phyloP scores from a whole-genome alignment of 108 stramenopile genomes.

The Hondaea fermentalgiana region DNA sequence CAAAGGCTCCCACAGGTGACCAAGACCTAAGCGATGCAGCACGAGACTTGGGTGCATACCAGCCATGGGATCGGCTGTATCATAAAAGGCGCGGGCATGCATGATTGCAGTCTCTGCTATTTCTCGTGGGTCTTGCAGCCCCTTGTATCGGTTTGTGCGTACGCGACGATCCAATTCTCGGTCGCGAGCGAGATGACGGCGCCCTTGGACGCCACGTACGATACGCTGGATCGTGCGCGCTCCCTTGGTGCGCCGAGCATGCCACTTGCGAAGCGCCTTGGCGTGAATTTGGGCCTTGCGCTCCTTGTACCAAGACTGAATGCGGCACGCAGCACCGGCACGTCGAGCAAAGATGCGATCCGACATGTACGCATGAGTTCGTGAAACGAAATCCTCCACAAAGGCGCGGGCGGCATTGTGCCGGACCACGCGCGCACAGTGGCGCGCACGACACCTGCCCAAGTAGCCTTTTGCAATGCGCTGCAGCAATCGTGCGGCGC shows the following conservation, averaged over 20 bases:
- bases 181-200: neutral
- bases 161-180: neutral
- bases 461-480: neutral
- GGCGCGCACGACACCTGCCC: neutral
- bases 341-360: neutral
- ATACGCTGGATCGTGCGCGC: neutral
- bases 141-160: neutral
- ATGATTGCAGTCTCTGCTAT: neutral
- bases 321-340: neutral
- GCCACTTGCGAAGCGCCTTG: neutral
- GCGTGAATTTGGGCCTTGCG: neutral
- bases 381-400: neutral
- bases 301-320: neutral
- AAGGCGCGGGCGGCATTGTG: neutral
- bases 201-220: neutral
- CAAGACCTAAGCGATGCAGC: neutral
- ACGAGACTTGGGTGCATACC: neutral
- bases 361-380: neutral
- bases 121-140: neutral
- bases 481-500: neutral
- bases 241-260: neutral
- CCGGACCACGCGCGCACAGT: neutral
- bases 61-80: neutral
- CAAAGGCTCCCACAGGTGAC: neutral
- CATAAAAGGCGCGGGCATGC: constrained; percentile 2